Conservation (phyloP, 2,329 filamentous ascomycete genomes). For the Aspergillus amoenus region DNA sequence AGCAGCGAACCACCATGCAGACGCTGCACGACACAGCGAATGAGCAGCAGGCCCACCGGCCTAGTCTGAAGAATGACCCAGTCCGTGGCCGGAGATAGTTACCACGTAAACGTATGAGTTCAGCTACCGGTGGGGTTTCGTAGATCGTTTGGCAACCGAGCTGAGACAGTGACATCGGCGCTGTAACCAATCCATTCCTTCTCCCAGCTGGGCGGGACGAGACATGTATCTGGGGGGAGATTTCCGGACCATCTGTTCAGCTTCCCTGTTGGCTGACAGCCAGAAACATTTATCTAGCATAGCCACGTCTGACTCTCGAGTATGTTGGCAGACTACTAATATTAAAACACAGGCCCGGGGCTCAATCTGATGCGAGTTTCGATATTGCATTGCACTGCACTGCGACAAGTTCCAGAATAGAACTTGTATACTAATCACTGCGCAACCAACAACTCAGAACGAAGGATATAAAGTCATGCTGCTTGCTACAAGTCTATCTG, state of each 20-base stretch:
- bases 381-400: background rate
- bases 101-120: slow-evolving; percentile 2
- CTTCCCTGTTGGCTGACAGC: slow-evolving; percentile 15
- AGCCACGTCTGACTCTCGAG: slow-evolving; percentile 21
- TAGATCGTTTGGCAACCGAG: background rate
- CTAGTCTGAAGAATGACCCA: background rate
- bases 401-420: background rate
- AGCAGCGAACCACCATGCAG: background rate
- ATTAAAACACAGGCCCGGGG: background rate
- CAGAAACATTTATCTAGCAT: slow-evolving; percentile 11
- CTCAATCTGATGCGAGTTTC: background rate
- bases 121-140: slow-evolving; percentile 2
- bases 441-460: background rate
- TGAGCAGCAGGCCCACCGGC: background rate
- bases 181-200: background rate
- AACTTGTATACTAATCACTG: background rate
- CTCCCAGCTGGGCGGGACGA: background rate
- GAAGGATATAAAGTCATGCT: slow-evolving; percentile 11
- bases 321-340: background rate
- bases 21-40: background rate
- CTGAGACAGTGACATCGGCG: slow-evolving; percentile 1
- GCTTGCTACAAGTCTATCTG: background rate
- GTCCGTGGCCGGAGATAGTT: background rate
- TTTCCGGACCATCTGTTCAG: slow-evolving; percentile 4
- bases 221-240: background rate